Base-by-base conservation (phyloP, 1,139 yeast genomes). In the Taphrina betulina region DNA sequence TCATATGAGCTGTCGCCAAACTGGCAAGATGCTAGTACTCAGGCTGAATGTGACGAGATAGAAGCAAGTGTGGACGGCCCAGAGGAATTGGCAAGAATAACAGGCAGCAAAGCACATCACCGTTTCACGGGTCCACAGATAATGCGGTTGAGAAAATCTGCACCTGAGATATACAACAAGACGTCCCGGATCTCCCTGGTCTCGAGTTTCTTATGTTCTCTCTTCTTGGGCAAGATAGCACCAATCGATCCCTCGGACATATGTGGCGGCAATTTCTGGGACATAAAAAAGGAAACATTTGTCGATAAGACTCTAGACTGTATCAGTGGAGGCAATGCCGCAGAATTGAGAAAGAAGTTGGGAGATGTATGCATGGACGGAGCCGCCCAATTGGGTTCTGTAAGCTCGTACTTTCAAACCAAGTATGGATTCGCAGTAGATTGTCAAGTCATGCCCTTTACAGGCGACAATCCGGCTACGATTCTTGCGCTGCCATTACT, bases 1-100 rank as follows among this genome's bases (percentile, higher is more conserved):
- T 74, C 94, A 1, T 77, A 82, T 65, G 75, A 77, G 4, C 74
- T 75, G 57, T 83, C 95, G 7, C 95, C 96, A 10, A 89, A 89
- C 65, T 89, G 96, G 96, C 96, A 89, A 68, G 96, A 89, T 67
- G 95, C 87, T 65, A 84, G 94, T 23, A 89, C 96, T 0, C 83
- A 80, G 5, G 69, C 74, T 23, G 95, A 89, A 67, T 75, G 88
- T 57, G 66, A 73, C 28, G 76, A 70, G 31, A 83, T 88, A 63
- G 95, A 87, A 66, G 69, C 68, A 0, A 74, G 75, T 1, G 78
- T 78, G 2, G 87, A 85, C 4, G 88, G 90, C 3, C 75, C 82
- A 3, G 81, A 81, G 42, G 66, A 72, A 5, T 71, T 89, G 65
- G 92, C 95, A 2, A 65, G 72, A 23, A 69, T 82, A 33, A 84